phyloP scores from a whole-genome alignment of 2,329 filamentous ascomycete species.

The Fusarium azukiicola region DNA sequence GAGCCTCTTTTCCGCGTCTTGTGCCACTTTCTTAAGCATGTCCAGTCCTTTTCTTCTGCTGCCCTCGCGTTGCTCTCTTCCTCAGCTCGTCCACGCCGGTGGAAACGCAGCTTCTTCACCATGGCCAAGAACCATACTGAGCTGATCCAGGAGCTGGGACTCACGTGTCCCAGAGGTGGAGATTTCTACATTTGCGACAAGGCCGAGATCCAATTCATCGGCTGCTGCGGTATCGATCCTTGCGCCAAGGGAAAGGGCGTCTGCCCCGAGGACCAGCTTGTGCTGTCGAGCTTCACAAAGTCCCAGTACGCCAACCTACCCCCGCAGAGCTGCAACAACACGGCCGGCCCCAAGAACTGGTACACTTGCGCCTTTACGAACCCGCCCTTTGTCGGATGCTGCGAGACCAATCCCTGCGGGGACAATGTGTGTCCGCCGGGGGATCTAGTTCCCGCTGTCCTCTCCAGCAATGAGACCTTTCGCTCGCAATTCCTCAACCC shows the following conservation, averaged over 20 bases:
- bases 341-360: constrained; percentile 35
- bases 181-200: constrained; percentile 61
- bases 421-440: background rate
- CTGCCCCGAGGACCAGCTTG: constrained; percentile 55
- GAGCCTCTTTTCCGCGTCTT: background rate
- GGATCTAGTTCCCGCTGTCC: background rate
- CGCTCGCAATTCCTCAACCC: background rate
- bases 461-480: background rate
- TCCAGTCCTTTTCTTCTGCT: background rate
- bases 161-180: constrained; percentile 55
- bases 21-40: constrained; percentile 5
- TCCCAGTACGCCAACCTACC: constrained; percentile 54
- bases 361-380: constrained; percentile 56
- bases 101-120: constrained; percentile 1
- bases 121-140: background rate
- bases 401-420: constrained; percentile 45
- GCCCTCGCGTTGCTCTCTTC: background rate
- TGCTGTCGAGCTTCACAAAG: constrained; percentile 53
- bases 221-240: constrained; percentile 62
- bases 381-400: constrained; percentile 64
- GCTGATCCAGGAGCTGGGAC: constrained; percentile 10
- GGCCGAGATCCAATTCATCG: constrained; percentile 58
- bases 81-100: background rate
- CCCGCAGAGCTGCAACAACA: constrained; percentile 54
- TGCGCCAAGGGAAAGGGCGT: constrained; percentile 48